Conservation (phyloP, 768 basidiomycete genomes). For the Suillus luteus region DNA sequence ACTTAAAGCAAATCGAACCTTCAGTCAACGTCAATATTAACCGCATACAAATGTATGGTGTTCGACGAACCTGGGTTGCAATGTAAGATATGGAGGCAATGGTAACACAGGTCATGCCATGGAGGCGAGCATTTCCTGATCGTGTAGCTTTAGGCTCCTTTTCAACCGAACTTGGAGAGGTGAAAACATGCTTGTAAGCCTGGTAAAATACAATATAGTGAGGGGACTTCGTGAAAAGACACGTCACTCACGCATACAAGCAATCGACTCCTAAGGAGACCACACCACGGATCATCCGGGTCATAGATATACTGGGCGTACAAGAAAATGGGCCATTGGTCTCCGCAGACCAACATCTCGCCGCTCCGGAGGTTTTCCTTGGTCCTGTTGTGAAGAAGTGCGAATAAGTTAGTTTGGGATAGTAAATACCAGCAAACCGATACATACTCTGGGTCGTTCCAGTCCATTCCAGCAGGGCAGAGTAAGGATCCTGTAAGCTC, state of each 20-base stretch:
- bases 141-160: conserved; percentile 28
- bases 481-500: too few relatives aligned
- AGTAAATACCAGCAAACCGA: too few relatives aligned
- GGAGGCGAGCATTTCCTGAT: conserved; percentile 25
- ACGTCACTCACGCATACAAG: conserved; percentile 25
- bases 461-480: too few relatives aligned
- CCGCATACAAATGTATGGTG: not conserved
- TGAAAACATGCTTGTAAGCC: conserved; percentile 34
- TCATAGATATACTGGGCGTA: conserved; percentile 21
- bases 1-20: conserved; percentile 23
- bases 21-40: conserved; percentile 7
- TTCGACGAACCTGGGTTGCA: conserved; percentile 20
- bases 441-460: too few relatives aligned
- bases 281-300: conserved; percentile 21
- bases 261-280: conserved; percentile 24
- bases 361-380: conserved; percentile 14
- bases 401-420: too few relatives aligned
- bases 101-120: conserved; percentile 21
- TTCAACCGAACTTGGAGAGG: conserved; percentile 32
- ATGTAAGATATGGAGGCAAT: conserved; percentile 24
- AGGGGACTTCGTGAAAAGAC: conserved; percentile 14
- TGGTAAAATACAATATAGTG: conserved; percentile 22
- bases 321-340: conserved; percentile 24
- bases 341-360: not conserved
- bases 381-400: not conserved